phyloP scores from a whole-genome alignment of 305 asterid genomes.

The Fraxinus velutina region DNA sequence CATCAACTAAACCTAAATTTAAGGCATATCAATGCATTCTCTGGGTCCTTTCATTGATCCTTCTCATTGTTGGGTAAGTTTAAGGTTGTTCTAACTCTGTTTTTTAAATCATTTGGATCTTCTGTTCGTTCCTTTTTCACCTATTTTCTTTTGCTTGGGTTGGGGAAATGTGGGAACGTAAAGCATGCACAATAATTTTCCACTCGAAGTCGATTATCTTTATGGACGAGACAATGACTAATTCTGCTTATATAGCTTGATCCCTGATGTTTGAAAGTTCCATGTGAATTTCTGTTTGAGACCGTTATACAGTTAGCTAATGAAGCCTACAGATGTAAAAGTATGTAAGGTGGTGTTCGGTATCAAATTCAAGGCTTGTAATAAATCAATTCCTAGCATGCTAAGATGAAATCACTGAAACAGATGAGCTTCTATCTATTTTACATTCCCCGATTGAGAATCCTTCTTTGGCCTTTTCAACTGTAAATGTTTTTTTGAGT shows the following conservation, averaged over 20 bases:
- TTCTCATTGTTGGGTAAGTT: slow-evolving; percentile 49
- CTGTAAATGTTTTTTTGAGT: neutral
- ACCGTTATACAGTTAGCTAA: neutral
- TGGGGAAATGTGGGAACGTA: neutral
- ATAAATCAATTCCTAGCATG: neutral
- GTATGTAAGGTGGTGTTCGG: neutral
- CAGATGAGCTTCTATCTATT: neutral
- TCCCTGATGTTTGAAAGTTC: neutral
- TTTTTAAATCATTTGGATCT: neutral
- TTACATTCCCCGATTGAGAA: neutral
- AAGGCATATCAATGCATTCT: slow-evolving; percentile 50
- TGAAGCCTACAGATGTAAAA: neutral
- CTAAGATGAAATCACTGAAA: neutral
- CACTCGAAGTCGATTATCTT: slow-evolving; percentile 1
- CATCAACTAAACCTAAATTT: slow-evolving; percentile 42
- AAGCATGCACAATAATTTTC: neutral
- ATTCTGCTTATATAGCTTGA: neutral
- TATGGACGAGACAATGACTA: neutral
- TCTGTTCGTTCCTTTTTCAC: neutral
- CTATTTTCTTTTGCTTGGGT: neutral
- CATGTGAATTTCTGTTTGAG: neutral
- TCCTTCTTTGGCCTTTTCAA: neutral
- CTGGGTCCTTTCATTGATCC: slow-evolving; percentile 46
- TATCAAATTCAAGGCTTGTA: neutral
- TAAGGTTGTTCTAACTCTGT: neutral